Conservation (phyloP, 2,329 filamentous ascomycete genomes). For the Polychaeton citri region DNA sequence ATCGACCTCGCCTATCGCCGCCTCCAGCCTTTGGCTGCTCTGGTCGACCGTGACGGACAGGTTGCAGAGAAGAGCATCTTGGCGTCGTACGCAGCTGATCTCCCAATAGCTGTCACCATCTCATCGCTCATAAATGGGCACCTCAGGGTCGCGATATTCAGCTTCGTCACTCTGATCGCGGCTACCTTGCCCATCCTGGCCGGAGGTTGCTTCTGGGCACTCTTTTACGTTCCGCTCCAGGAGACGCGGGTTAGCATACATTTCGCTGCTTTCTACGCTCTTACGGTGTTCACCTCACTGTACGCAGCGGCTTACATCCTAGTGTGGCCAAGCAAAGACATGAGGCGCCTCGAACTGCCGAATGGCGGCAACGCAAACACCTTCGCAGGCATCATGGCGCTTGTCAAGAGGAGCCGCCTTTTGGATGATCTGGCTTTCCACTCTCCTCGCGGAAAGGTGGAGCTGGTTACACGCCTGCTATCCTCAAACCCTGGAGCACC, state of each 20-base stretch:
- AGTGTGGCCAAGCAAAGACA: constrained; percentile 44
- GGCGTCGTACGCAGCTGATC: constrained; percentile 55
- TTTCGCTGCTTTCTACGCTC: constrained; percentile 55
- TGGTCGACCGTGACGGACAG: constrained; percentile 44
- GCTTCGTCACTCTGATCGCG: constrained; percentile 45
- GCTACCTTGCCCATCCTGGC: constrained; percentile 52
- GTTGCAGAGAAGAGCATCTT: constrained; percentile 52
- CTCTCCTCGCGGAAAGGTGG: constrained; percentile 50
- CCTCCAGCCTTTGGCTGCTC: constrained; percentile 55
- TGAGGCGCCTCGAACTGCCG: constrained; percentile 40
- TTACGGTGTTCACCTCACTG: constrained; percentile 59
- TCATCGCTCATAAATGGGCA: constrained; percentile 49
- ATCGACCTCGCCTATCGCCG: constrained; percentile 53
- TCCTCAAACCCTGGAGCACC: constrained; percentile 35
- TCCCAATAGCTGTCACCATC: constrained; percentile 47
- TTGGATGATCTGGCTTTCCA: constrained; percentile 61
- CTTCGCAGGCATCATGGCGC: constrained; percentile 64
- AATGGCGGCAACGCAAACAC: constrained; percentile 58
- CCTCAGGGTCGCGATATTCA: constrained; percentile 50
- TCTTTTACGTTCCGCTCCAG: constrained; percentile 40
- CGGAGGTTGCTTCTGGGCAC: constrained; percentile 61
- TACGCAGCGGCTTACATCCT: constrained; percentile 57
- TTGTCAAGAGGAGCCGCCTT: constrained; percentile 60
- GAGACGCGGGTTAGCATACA: constrained; percentile 57
- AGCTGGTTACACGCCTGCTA: constrained; percentile 57